Base-by-base conservation (phyloP, 768 basidiomycete genomes). In the Phaffia tasmanica region DNA sequence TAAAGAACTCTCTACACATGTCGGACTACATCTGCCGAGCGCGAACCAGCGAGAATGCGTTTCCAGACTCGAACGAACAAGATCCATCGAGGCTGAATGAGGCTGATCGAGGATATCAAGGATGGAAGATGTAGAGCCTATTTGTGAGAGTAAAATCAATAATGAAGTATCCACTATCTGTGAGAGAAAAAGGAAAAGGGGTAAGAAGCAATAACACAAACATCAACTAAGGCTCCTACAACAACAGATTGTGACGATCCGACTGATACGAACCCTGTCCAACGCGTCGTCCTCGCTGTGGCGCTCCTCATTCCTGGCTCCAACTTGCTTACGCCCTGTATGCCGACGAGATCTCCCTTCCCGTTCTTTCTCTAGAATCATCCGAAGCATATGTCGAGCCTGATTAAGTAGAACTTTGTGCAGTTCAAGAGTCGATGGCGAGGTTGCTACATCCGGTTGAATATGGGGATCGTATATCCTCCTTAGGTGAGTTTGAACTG, bases 391-490 rank as follows among this genome's bases (percentile, higher is more conserved):
- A 50, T 87, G 84, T 54, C 79, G 78, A 6, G 91, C 88, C 19
- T 85, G 83, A 62, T 78, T 78, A 32, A 79, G 77, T 56, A 94
- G 77, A 51, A 85, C 82, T 65, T 80, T 81, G 57, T 82, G 79
- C 65, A 92, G 79, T 72, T 86, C 86, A 23, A 81, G 81, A 2
- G 89, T 84, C 3, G 86, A 81, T 18, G 86, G 84, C 7, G 89
- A 85, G 25, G 81, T 78, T 30, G 81, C 82, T 3, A 86, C 84
- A 72, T 83, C 80, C 23, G 84, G 87, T 29, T 83, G 76, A 71
- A 94, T 81, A 77, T 92, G 86, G 19, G 91, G 90, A 54, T 87
- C 88, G 75, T 93, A 92, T 74, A 92, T 91, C 80, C 83, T 82
- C 81, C 89, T 88, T 87, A 93, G 79, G 81, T 90, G 89, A 72